These are phyloP conservation scores for Neoarthrinium moseri DNA, from an alignment of 2,329 filamentous ascomycete species.

Conservation along the genomic window DNA sequence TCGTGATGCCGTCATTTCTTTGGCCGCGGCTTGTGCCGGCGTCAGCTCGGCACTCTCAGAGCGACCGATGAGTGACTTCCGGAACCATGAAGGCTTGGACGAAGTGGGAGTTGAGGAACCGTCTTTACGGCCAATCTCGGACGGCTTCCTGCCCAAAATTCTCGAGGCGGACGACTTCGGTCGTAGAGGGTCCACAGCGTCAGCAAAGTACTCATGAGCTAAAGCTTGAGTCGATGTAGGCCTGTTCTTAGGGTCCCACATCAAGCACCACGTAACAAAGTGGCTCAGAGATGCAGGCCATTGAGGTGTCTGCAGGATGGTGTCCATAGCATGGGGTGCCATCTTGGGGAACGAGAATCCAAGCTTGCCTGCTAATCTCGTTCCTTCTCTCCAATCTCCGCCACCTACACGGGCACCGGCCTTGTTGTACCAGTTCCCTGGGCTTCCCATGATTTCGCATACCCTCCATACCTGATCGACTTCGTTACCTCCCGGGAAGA, in stretches of 20 bases:
- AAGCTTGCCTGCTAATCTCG: conserved; percentile 87
- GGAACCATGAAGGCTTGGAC: conserved; percentile 93
- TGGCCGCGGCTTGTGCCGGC: conserved; percentile 41
- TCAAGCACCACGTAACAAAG: conserved; percentile 97
- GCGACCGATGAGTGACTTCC: conserved; percentile 86
- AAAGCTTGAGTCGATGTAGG: conserved; percentile 94
- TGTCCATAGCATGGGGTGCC: conserved; percentile 96
- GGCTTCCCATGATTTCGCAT: conserved; percentile 98
- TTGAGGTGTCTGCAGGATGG: conserved; percentile 83
- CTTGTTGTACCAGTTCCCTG: conserved; percentile 97
- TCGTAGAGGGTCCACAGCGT: conserved; percentile 86
- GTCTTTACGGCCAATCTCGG: conserved; percentile 76
- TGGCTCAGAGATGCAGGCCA: conserved; percentile 87
- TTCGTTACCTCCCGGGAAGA: conserved; percentile 97
- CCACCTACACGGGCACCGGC: conserved; percentile 82
- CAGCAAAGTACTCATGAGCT: conserved; percentile 89
- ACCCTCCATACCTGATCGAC: conserved; percentile 99
- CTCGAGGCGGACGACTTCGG: conserved; percentile 88
- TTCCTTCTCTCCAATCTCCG: conserved; percentile 96
- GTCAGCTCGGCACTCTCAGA: conserved; percentile 68
- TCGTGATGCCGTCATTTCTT: conserved; percentile 42
- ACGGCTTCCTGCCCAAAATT: conserved; percentile 86
- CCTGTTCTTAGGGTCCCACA: conserved; percentile 94
- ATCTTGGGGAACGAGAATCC: conserved; percentile 99
- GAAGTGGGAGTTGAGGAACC: conserved; percentile 57